Base-by-base conservation (phyloP, 2,329 filamentous ascomycete genomes). In the Peltaster fructicola region DNA sequence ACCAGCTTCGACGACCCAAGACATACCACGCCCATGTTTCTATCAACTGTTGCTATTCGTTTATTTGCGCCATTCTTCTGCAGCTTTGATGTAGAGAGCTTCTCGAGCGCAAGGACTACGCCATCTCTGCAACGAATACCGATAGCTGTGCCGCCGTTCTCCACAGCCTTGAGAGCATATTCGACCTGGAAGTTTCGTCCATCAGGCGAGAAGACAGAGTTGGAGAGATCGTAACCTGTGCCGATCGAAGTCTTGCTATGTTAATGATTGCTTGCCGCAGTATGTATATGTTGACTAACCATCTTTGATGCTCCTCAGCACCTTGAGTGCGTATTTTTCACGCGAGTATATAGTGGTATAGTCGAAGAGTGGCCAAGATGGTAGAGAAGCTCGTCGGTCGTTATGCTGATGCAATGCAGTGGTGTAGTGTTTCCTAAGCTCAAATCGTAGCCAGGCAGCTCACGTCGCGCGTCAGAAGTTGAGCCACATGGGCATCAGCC, bases 191-290 rank as follows among this genome's bases (percentile, higher is more conserved):
- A 98, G 57, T 98, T 98, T 44, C 88, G 79, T 51, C 88, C 88
- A 61, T 98, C 88, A 39, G 88, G 88, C 23, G 88, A 95, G 67
- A 95, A 98, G 63, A 95, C 90, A 49, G 88, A 95, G 69, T 98
- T 98, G 53, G 81, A 81, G 47, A 98, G 76, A 71, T 98, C 88
- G 63, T 98, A 98, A 50, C 88, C 88, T 47, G 88, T 98, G 52
- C 88, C 88, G 77, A 98, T 98, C 51, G 88, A 98, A 49, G 88
- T 98, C 88, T 98, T n/a, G n/a, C n/a, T n/a, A n/a, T n/a, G 22
- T 8, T n/a, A n/a, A n/a, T n/a, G n/a, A n/a, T n/a, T n/a, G n/a
- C n/a, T n/a, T n/a, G n/a, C n/a, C n/a, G n/a, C n/a, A n/a, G n/a
- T n/a, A n/a, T n/a, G n/a, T n/a, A n/a, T n/a, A n/a, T n/a, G n/a